Base-by-base conservation (phyloP, 371 early-diverging fungal genomes). In the Catenaria anguillulae region DNA sequence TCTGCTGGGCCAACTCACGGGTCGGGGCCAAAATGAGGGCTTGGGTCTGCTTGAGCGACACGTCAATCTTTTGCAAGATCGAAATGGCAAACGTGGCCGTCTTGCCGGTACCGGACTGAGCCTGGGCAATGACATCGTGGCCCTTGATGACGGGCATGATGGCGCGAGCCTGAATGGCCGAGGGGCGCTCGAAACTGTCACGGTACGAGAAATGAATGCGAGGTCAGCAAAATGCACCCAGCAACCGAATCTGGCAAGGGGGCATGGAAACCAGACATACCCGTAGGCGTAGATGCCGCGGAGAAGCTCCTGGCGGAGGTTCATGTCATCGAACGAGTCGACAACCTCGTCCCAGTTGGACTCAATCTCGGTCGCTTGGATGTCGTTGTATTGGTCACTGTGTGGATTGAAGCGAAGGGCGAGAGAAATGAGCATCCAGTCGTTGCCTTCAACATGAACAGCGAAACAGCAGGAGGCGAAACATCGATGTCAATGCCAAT, bases 61-160 rank as follows among this genome's bases (percentile, higher is more conserved):
- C 82, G 73, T 97, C 93, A 62, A 99, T 85, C 55, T 80, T 76
- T 73, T 99, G 99, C 48, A 99, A 82, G 61, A 90, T 86, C 33
- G 94, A 93, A 69, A 99, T 97, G 40, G 94, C 90, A 79, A 99
- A 99, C 17, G 99, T 99, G 36, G 98, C 99, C 2, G 99, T 99
- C 82, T 99, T 99, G 79, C 99, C 99, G 67, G 99, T 99, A 75
- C 99, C 99, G 62, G 98, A 97, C 79, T 99, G 98, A 42, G 99
- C 99, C 78, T 98, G 99, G 56, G 98, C 97, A 71, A 97, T 96
- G 60, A 98, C 96, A 78, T 99, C 97, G 64, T 86, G 84, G 54
- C 90, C 93, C 66, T 81, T 85, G 62, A 92, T 80, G 67, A 98
- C 88, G 62, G 95, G 94, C 62, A 83, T 75, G 70, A 99, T 99